Evolutionary conservation across 352 stramenopile species (phyloP).

Genomic region (Plasmopara muralis): DNA sequence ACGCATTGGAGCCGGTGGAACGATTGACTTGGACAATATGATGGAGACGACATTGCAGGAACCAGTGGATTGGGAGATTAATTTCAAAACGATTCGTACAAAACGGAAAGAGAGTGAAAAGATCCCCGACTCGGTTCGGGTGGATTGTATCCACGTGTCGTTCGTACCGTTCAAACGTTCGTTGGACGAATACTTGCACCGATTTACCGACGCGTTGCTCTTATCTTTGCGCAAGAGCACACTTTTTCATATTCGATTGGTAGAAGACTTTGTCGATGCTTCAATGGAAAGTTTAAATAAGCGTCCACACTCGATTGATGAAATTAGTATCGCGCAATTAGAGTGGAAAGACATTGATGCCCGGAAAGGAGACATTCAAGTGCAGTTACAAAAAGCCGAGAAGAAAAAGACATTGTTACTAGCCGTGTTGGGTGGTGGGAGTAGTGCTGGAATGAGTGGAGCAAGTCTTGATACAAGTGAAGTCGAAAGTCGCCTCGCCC

Average conservation of each 20-base stretch:
- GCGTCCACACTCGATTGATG: slow-evolving; percentile 87
- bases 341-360: slow-evolving; percentile 89
- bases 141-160: slow-evolving; percentile 90
- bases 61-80: slow-evolving; percentile 80
- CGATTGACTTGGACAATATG: slow-evolving; percentile 63
- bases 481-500: slow-evolving; percentile 56
- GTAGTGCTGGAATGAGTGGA: slow-evolving; percentile 28
- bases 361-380: slow-evolving; percentile 44
- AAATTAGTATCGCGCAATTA: slow-evolving; percentile 85
- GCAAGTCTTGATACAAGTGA: slow-evolving; percentile 67
- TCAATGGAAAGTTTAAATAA: slow-evolving; percentile 87
- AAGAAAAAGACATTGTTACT: slow-evolving; percentile 85
- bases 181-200: slow-evolving; percentile 80
- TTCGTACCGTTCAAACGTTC: slow-evolving; percentile 84
- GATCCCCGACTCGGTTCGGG: slow-evolving; percentile 79
- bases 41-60: slow-evolving; percentile 73
- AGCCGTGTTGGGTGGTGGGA: slow-evolving; percentile 23
- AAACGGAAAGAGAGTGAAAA: slow-evolving; percentile 93
- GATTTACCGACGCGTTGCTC: slow-evolving; percentile 83
- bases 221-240: slow-evolving; percentile 79
- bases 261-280: slow-evolving; percentile 86
- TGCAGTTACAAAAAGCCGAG: slow-evolving; percentile 63
- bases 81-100: slow-evolving; percentile 84
- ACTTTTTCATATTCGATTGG: slow-evolving; percentile 61
- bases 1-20: slow-evolving; percentile 33